phyloP scores from a whole-genome alignment of 208 protist species.

The Crithidia sp. region DNA sequence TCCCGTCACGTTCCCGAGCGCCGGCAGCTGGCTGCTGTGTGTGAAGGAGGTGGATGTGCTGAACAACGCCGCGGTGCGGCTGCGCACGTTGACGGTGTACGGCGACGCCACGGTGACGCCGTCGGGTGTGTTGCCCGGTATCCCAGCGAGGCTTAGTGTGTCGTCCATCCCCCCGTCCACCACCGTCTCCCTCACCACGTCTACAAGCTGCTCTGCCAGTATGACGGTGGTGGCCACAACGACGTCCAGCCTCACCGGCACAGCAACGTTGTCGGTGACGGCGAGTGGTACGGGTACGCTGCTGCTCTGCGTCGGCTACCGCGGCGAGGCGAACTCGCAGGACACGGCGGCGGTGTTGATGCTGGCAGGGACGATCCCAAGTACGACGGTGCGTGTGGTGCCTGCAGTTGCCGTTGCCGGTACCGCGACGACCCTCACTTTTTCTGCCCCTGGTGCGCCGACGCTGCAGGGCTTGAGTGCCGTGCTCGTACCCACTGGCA shows the following conservation, averaged over 20 bases:
- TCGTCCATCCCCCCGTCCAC: constrained; percentile 40
- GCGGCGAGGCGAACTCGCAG: constrained; percentile 32
- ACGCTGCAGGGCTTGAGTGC: constrained; percentile 36
- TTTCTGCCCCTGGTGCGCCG: constrained; percentile 42
- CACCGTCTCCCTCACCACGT: constrained; percentile 30
- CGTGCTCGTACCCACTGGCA: constrained; percentile 19
- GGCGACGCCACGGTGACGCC: constrained; percentile 44
- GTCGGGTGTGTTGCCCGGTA: constrained; percentile 37
- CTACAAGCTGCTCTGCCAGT: constrained; percentile 21
- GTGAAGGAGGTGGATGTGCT: constrained; percentile 42
- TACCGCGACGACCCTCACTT: constrained; percentile 39
- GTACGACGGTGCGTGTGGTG: constrained; percentile 20
- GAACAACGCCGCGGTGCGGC: constrained; percentile 18
- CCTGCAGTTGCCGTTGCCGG: constrained; percentile 40
- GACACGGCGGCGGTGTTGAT: constrained; percentile 31
- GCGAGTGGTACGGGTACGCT: constrained; percentile 26
- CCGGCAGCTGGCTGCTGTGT: constrained; percentile 58
- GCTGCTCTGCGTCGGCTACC: constrained; percentile 63
- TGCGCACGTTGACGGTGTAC: constrained; percentile 56
- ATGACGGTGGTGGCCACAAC: constrained; percentile 30
- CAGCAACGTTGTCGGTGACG: constrained; percentile 30
- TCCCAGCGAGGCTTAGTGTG: constrained; percentile 34
- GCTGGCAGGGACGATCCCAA: constrained; percentile 24
- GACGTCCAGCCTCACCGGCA: constrained; percentile 35
- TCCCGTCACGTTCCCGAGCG: constrained; percentile 40